Base-by-base conservation (phyloP, 2,329 filamentous ascomycete genomes). In the Aspergillus texensis region DNA sequence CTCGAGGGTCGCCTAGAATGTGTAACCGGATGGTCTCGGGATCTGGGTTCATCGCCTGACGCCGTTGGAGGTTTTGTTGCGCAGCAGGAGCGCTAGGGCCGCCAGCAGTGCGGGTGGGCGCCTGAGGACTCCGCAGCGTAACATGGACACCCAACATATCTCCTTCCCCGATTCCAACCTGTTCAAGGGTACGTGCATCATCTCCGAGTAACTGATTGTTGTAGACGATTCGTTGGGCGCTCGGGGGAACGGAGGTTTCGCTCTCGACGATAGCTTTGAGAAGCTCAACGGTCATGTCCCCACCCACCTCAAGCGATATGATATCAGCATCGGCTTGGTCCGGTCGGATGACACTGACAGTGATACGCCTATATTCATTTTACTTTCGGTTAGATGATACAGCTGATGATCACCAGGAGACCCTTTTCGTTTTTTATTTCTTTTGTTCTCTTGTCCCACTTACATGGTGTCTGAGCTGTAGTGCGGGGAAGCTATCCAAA, bases 61-160 rank as follows among this genome's bases (percentile, higher is more conserved):
- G 69, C 36, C 72, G 70, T 62, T 70, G 71, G 36, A 64, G 67
- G 50, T 72, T 70, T 46, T 77, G 75, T 36, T 74, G 73, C 1
- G 73, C 68, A 21, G 71, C 68, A 19, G 70, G 65, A 36, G 70
- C 63, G 62, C 70, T 74, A 52, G 74, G 64, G 34, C 70, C 70
- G 39, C 70, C 70, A 64, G 65, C 71, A 60, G 66, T 71, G 69
- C 74, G 63, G 58, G 72, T 62, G 63, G 75, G 70, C 43, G 71
- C 76, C 46, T 69, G 72, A n/a, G 72, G 70, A 39, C 67, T 67
- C 36, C 73, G 74, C 34, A 74, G 63, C 62, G 70, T 72, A 69
- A 97, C 90, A 75, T 96, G 91, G 70, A 98, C 86, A 34, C 91
- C 93, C 68, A 99, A 83, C 91, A 99, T 94, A 74, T 97, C 95